Base-by-base conservation (phyloP, 352 stramenopile genomes). In the Globisporangium canariense region DNA sequence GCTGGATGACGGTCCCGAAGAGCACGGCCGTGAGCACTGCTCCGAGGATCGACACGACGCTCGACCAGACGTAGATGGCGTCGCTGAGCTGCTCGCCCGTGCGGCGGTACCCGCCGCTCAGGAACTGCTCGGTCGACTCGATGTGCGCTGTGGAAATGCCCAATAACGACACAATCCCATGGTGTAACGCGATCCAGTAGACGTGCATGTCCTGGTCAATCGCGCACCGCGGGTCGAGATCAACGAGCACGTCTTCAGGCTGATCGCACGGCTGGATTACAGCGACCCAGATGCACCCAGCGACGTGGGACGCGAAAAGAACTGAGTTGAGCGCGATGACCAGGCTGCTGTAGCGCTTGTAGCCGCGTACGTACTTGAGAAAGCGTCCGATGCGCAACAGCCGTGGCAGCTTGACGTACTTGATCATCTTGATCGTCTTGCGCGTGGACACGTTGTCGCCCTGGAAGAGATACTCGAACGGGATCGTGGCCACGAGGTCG, bases 371-470 rank as follows among this genome's bases (percentile, higher is more conserved):
- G 58, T 81, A 82, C 59, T 77, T 89, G 65, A 86, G 60, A 58
- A 88, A 77, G 3, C 80, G 78, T 1, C 80, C 80, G 34, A 89
- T 75, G 5, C 80, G 80, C 25, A 89, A 68, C 16, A 89, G 58
- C 1, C 77, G 70, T 1, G 80, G 80, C 18, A 89, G 64, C 51
- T 89, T 89, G 38, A 89, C 74, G 63, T 89, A 89, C 71, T 88
- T 89, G 56, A 89, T 82, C 69, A 87, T 79, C 61, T 89, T 89
- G 67, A 89, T 77, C n/a, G 76, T 85, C 59, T 89, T 87, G 14
- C 80, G 80, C 3, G 78, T 89, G 11, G 78, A 79, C 30, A 76
- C 66, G 60, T 71, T 68, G 2, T 60, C 49, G 18, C 78, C 65
- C 6, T 71, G 72, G 34, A 88, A 57, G 46, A 90, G 74, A 34